Percentiles rank a stretch among this genome's conserved stretches.
Evolutionary conservation across 2,329 filamentous ascomycete species (phyloP).

Genomic region (Apiospora koreana): DNA sequence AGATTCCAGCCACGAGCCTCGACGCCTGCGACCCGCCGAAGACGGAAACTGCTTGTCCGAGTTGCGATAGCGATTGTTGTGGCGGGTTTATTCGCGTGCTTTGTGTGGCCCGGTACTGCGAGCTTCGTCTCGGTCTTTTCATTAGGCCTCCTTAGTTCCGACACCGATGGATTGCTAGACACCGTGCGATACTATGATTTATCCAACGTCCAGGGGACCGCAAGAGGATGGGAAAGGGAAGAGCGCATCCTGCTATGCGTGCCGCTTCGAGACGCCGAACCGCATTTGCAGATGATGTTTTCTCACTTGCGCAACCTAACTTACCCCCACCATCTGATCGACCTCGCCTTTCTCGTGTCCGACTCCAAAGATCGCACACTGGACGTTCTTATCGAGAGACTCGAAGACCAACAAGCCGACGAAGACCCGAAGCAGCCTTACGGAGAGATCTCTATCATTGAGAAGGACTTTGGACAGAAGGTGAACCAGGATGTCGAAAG

Average conservation of each 20-base stretch:
- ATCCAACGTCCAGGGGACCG: constrained; percentile 85
- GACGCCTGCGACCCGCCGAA: constrained; percentile 68
- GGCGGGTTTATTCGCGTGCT: constrained; percentile 68
- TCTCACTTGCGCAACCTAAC: constrained; percentile 95
- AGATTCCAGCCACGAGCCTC: constrained; percentile 86
- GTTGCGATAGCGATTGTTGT: constrained; percentile 60
- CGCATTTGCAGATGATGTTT: constrained; percentile 97
- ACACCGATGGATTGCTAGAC: constrained; percentile 78
- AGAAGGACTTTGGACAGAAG: constrained; percentile 98
- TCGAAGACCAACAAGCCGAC: constrained; percentile 79
- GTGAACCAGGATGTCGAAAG: constrained; percentile 98
- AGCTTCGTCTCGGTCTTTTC: constrained; percentile 63
- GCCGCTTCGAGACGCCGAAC: constrained; percentile 86
- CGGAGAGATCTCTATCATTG: constrained; percentile 95
- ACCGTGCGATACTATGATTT: constrained; percentile 98
- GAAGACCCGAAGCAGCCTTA: constrained; percentile 80
- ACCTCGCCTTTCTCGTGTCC: constrained; percentile 93
- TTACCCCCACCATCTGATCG: constrained; percentile 94
- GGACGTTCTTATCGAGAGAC: constrained; percentile 69
- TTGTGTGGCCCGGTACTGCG: constrained; percentile 70
- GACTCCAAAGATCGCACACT: constrained; percentile 95
- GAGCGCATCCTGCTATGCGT: constrained; percentile 95
- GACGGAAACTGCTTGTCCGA: constrained; percentile 72
- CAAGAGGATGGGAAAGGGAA: constrained; percentile 92
- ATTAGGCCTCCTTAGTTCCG: constrained; percentile 68